Percentiles rank a stretch among this genome's conserved stretches.
Conservation (phyloP, 306 rosid genomes). For the Corylus americana region DNA sequence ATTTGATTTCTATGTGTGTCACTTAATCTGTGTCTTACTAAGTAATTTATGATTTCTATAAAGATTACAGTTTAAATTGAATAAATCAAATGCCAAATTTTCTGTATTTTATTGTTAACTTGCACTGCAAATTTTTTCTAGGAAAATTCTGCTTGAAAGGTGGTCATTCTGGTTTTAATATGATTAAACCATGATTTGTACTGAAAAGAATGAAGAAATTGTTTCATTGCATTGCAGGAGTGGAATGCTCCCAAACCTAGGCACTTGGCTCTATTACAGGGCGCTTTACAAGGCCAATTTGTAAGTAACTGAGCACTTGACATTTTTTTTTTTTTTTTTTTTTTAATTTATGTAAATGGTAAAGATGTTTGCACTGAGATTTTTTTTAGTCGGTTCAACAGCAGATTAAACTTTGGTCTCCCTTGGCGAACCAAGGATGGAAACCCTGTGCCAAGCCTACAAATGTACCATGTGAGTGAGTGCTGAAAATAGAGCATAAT, state of each 20-base stretch:
- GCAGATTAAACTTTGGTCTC: constrained; percentile 67
- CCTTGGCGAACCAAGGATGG: constrained; percentile 71
- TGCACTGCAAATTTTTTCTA: too few relatives aligned
- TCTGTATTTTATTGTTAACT: too few relatives aligned
- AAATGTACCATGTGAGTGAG: constrained; percentile 66
- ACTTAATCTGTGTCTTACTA: background rate
- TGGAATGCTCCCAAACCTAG: constrained; percentile 73
- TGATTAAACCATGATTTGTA: background rate
- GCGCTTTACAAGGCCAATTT: constrained; percentile 72
- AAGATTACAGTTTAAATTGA: background rate
- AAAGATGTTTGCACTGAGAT: background rate
- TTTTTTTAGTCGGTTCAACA: constrained; percentile 50
- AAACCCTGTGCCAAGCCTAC: constrained; percentile 55
- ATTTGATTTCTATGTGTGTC: background rate
- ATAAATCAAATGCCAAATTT: background rate
- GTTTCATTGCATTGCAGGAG: constrained; percentile 45
- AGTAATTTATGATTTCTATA: background rate
- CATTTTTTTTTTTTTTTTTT: background rate
- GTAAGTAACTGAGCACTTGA: constrained; percentile 46
- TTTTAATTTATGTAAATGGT: background rate
- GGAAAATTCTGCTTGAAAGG: background rate
- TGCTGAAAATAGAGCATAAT: constrained; percentile 6
- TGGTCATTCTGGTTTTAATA: background rate
- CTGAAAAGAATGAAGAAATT: background rate
- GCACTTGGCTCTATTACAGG: constrained; percentile 67